Conservation (phyloP, 768 basidiomycete genomes). For the Rubroboletus satanas region DNA sequence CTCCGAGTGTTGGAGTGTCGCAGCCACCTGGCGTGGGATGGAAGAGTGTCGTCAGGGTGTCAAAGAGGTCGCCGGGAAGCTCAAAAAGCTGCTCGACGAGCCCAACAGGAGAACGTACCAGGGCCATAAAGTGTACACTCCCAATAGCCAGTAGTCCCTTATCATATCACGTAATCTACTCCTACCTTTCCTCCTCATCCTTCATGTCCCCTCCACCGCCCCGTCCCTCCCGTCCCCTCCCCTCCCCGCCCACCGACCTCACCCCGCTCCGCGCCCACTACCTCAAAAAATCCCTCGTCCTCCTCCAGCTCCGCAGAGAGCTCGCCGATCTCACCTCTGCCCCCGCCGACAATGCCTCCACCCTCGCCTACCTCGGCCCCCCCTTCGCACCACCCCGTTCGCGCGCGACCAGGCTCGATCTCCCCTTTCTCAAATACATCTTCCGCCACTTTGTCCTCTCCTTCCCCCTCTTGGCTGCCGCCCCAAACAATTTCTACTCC, state of each 20-base stretch:
- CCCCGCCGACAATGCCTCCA: constrained; percentile 39
- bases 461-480: constrained; percentile 90
- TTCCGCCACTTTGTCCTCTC: constrained; percentile 92
- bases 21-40: constrained; percentile 64
- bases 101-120: constrained; percentile 31
- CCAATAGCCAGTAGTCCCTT: constrained; percentile 12
- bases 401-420: constrained; percentile 54
- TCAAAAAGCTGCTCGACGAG: constrained; percentile 47
- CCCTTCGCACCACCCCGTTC: constrained; percentile 77
- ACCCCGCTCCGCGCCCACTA: constrained; percentile 94
- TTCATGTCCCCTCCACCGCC: constrained; percentile 2
- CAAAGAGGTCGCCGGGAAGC: constrained; percentile 53
- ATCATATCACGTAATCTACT: constrained; percentile 15
- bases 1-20: constrained; percentile 78
- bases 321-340: constrained; percentile 61
- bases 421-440: constrained; percentile 86
- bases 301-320: constrained; percentile 81
- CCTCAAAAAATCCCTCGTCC: constrained; percentile 92
- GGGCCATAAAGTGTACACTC: constrained; percentile 33
- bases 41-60: constrained; percentile 63
- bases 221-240: constrained; percentile 6
- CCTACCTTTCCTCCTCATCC: neutral
- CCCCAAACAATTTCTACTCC: constrained; percentile 89
- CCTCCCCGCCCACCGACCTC: constrained; percentile 33
- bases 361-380: constrained; percentile 83